Evolutionary conservation across 805 yeast species (phyloP).

Genomic region (Teunomyces kruisii): DNA sequence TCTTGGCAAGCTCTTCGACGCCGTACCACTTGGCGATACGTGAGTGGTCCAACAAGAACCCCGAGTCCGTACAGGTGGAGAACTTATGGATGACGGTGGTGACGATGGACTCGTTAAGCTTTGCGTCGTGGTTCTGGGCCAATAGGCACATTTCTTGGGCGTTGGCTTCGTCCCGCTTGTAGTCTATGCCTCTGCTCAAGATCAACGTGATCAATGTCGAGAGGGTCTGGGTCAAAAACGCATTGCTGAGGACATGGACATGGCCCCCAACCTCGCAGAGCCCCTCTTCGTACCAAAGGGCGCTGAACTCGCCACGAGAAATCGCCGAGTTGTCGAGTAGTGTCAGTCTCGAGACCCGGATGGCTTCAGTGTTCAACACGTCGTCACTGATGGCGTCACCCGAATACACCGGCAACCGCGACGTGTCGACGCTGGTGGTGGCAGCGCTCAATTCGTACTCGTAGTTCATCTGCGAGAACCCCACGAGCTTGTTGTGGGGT

Average conservation of each 20-base stretch:
- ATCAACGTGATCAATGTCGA: slow-evolving; percentile 25
- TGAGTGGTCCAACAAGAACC: slow-evolving; percentile 40
- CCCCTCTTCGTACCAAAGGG: slow-evolving; percentile 50
- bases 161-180: slow-evolving; percentile 17
- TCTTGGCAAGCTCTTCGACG: slow-evolving; percentile 40
- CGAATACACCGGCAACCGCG: slow-evolving; percentile 22
- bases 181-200: slow-evolving; percentile 24
- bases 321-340: slow-evolving; percentile 49
- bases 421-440: slow-evolving; percentile 31
- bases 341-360: slow-evolving; percentile 24
- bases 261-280: slow-evolving; percentile 56
- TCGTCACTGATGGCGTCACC: slow-evolving; percentile 7
- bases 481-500: slow-evolving; percentile 22
- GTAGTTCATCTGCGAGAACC: slow-evolving; percentile 28
- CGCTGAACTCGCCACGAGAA: slow-evolving; percentile 53
- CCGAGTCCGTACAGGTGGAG: slow-evolving; percentile 19
- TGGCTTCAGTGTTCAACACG: not conserved
- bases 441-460: slow-evolving; percentile 34
- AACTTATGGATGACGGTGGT: slow-evolving; percentile 53
- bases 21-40: slow-evolving; percentile 66
- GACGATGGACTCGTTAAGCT: slow-evolving; percentile 31
- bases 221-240: slow-evolving; percentile 26
- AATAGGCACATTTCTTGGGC: slow-evolving; percentile 15
- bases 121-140: not conserved
- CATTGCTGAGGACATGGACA: slow-evolving; percentile 31